Evolutionary conservation across 345 rosid genomes (phyloP), one percentile per base, ranked within the genome.

Genomic region (Kernera saxatilis): DNA sequence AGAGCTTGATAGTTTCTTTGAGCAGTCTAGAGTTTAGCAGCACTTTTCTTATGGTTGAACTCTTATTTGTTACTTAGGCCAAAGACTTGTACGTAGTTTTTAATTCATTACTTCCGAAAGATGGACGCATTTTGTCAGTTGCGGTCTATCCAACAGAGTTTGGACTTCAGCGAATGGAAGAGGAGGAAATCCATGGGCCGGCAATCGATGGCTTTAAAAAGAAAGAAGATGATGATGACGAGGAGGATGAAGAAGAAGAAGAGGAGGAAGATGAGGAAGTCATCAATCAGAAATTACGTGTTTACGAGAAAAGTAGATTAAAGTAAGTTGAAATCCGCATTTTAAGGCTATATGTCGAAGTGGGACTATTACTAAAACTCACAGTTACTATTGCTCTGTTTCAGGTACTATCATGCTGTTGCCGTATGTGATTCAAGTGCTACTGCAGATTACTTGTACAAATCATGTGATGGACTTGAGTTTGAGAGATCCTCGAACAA

Each of bases 101-200:
- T 72, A 81, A 83, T 65, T 91, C 97, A 8, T 91, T 88, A 77
- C 87, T 91, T 7, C 97, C 96, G 9, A 89, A 85, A 81, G 92
- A 79, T 59, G 99, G 98, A 33, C 84, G 78, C 12, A 80, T 89
- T 69, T 30, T 83, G 72, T 89, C 93, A 0, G 93, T 94, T 35
- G 52, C 91, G 2, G 87, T 94, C 65, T 89, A 94, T 81, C 99
- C 99, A 15, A 80, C 98, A 5, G 99, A 94, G 39, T 89, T 94
- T 57, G 98, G 99, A 35, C 83, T 94, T 73, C 70, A 88, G 74
- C 84, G 88, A 2, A 94, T 94, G 97, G 83, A 87, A 84, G 96
- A 89, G 78, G 99, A 94, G 82, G 99, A 94, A 76, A 70, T 87
- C 69, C 90, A 73, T 53, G 99, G 98, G n/a, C 98, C 99, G 11